These are phyloP conservation scores for Cercospora brassicicola DNA, from an alignment of 2,329 filamentous ascomycete species.

Conservation along the genomic window DNA sequence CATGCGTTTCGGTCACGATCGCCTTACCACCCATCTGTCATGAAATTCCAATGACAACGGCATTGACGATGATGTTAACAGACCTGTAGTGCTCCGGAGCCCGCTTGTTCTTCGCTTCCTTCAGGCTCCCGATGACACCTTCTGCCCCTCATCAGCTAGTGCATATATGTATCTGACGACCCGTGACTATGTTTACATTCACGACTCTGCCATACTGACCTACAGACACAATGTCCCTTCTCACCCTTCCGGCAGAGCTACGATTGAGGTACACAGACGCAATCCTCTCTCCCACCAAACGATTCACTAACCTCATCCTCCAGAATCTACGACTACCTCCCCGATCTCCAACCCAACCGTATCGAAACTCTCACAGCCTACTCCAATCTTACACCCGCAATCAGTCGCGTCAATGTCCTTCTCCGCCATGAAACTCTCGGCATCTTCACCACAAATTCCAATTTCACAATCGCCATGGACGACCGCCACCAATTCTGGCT, in stretches of 20 bases:
- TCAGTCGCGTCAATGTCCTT: constrained; percentile 24
- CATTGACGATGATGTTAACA: not conserved
- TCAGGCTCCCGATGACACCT: not conserved
- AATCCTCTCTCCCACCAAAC: not conserved
- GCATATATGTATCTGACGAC: not conserved
- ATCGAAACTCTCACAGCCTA: constrained; percentile 22
- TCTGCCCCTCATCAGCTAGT: constrained; percentile 9
- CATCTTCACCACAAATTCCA: constrained; percentile 25
- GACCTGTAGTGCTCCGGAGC: not conserved
- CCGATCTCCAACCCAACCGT: constrained; percentile 19
- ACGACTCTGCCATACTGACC: not conserved
- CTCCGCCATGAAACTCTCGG: constrained; percentile 30
- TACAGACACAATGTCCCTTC: constrained; percentile 19
- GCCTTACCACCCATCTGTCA: not conserved
- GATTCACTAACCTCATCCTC: not conserved
- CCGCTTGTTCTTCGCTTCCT: not conserved
- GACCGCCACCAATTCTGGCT: constrained; percentile 14
- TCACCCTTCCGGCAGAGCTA: constrained; percentile 23
- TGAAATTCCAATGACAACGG: not conserved
- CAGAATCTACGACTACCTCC: constrained; percentile 27
- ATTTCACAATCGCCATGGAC: constrained; percentile 30
- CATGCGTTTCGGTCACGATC: not conserved
- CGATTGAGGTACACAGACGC: constrained; percentile 13
- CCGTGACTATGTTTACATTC: not conserved
- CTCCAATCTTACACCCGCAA: constrained; percentile 27